phyloP scores from a whole-genome alignment of 2,329 filamentous ascomycete species.

The Bipolaris gigantea region DNA sequence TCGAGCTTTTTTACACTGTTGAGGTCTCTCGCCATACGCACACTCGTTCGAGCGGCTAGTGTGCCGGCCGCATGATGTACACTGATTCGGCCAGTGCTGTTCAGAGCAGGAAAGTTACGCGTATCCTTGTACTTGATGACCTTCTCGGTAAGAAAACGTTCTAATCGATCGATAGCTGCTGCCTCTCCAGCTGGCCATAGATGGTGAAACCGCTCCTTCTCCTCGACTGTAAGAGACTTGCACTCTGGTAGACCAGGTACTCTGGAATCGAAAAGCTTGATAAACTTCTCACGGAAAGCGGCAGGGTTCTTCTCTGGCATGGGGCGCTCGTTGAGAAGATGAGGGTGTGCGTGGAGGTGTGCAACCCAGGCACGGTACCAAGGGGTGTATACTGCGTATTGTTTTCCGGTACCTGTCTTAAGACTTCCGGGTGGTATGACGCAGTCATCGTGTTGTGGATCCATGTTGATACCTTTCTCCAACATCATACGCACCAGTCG shows the following conservation, averaged over 20 bases:
- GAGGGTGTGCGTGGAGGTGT: conserved; percentile 69
- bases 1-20: conserved; percentile 56
- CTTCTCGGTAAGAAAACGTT: conserved; percentile 52
- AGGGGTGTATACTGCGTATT: conserved; percentile 82
- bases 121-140: conserved; percentile 45
- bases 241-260: conserved; percentile 57
- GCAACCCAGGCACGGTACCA: conserved; percentile 80
- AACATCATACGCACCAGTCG: conserved; percentile 63
- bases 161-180: conserved; percentile 47
- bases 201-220: conserved; percentile 44
- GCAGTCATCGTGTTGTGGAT: conserved; percentile 79
- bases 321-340: conserved; percentile 65
- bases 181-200: conserved; percentile 52
- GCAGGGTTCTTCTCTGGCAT: conserved; percentile 60
- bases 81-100: conserved; percentile 48
- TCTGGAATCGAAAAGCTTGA: conserved; percentile 36
- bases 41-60: conserved; percentile 50
- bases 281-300: conserved; percentile 52
- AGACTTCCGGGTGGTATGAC: conserved; percentile 75
- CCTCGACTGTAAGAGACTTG: conserved; percentile 58
- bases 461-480: conserved; percentile 66
- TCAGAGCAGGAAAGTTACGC: conserved; percentile 48
- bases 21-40: conserved; percentile 56
- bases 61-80: conserved; percentile 51
- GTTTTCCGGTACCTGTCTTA: conserved; percentile 68